A percentile compares a stretch with the other conserved stretches of the same genome.
phyloP scores from a whole-genome alignment of 257 asterid genomes.

The Thymus mandschuricus region DNA sequence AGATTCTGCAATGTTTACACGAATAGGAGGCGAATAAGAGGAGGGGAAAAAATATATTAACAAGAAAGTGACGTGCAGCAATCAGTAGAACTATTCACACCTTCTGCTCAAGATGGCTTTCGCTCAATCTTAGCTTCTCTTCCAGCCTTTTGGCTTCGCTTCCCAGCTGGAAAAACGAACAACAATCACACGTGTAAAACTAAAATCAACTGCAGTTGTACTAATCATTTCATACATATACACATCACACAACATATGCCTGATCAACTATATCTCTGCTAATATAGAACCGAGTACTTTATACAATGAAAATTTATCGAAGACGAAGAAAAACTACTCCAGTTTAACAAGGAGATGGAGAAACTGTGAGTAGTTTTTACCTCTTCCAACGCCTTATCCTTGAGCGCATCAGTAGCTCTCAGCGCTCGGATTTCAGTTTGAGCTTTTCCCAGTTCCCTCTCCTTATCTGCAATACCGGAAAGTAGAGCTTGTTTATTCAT shows the following conservation, averaged over 20 bases:
- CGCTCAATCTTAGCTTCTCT: constrained; percentile 55
- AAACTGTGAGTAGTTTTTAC: constrained; percentile 35
- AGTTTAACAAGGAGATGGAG: background rate
- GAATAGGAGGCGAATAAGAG: background rate
- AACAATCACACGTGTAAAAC: too few relatives aligned
- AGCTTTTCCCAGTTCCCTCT: constrained; percentile 61
- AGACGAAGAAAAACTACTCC: too few relatives aligned
- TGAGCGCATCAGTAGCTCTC: constrained; percentile 62
- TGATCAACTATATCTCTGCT: too few relatives aligned
- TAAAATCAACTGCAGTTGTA: too few relatives aligned
- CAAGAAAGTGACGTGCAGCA: background rate
- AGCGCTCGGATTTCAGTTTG: constrained; percentile 73
- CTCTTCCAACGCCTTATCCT: constrained; percentile 86
- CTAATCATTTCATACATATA: too few relatives aligned
- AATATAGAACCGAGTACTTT: too few relatives aligned
- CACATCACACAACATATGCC: too few relatives aligned
- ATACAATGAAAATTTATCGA: background rate
- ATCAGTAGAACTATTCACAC: constrained; percentile 35
- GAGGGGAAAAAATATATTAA: background rate
- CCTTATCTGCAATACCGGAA: constrained; percentile 60
- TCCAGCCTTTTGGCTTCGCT: constrained; percentile 60
- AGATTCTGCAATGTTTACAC: constrained; percentile 63
- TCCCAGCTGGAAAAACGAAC: constrained; percentile 49
- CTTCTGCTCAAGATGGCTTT: constrained; percentile 66
- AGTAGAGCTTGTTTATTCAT: background rate